These are phyloP conservation scores for Gastroboletus turbinatus DNA, from an alignment of 1,284 basidiomycete genomes.

Conservation along the genomic window DNA sequence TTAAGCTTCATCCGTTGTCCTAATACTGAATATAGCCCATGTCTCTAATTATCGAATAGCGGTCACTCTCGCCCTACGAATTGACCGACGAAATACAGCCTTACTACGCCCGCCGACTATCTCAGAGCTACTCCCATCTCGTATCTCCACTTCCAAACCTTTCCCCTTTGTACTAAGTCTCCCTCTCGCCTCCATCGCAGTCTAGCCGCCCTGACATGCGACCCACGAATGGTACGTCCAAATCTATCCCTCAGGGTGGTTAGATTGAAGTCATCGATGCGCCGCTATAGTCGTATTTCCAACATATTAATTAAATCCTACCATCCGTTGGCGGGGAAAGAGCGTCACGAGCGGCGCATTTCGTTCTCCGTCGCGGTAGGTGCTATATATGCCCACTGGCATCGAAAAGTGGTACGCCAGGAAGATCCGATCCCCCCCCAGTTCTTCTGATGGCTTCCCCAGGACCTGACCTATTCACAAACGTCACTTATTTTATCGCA, in stretches of 20 bases:
- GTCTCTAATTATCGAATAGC: too few relatives aligned
- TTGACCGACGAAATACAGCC: too few relatives aligned
- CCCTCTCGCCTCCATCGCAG: too few relatives aligned
- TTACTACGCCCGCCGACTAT: too few relatives aligned
- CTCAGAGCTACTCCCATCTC: too few relatives aligned
- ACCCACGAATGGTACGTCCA: not conserved
- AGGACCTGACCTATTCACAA: not conserved
- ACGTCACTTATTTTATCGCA: not conserved
- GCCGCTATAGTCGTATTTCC: not conserved
- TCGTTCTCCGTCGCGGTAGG: not conserved
- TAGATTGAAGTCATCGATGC: not conserved
- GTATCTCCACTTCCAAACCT: too few relatives aligned
- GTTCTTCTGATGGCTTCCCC: slow-evolving; percentile 1
- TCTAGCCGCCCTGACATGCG: too few relatives aligned
- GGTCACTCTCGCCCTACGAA: too few relatives aligned
- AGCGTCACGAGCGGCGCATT: not conserved
- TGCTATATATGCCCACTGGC: slow-evolving; percentile 4
- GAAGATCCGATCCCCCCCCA: not conserved
- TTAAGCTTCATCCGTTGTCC: too few relatives aligned
- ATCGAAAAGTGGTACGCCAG: not conserved
- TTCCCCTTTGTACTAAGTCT: too few relatives aligned
- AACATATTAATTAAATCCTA: slow-evolving; percentile 4
- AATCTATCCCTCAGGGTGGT: too few relatives aligned
- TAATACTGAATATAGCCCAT: too few relatives aligned
- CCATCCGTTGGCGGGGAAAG: not conserved